Percentiles rank a stretch among this genome's conserved stretches.
Evolutionary conservation across 108 stramenopile genomes (phyloP).

Genomic region (Nannochloropsis gaditana): DNA sequence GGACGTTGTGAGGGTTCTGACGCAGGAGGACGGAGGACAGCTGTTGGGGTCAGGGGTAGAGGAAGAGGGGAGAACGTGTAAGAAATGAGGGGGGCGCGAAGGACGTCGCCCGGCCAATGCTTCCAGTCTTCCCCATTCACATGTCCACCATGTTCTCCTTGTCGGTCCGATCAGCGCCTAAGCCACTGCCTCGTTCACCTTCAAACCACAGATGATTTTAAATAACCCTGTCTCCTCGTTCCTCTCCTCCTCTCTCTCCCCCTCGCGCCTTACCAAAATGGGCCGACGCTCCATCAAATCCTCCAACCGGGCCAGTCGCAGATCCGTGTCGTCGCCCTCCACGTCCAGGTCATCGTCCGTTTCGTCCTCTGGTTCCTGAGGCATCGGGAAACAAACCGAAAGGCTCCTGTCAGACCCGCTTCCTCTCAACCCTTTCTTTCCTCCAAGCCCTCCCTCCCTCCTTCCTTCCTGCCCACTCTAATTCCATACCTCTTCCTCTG

Average conservation of each 20-base stretch:
- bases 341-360: slow-evolving; percentile 48
- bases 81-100: not conserved
- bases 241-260: not conserved
- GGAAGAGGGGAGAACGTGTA: not conserved
- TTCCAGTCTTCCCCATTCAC: too few species aligned
- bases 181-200: too few species aligned
- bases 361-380: not conserved
- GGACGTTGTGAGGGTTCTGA: slow-evolving; percentile 93
- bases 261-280: slow-evolving; percentile 55
- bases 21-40: slow-evolving; percentile 83
- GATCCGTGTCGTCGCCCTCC: slow-evolving; percentile 66
- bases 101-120: not conserved
- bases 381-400: not conserved
- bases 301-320: slow-evolving; percentile 86
- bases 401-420: not conserved
- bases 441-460: not conserved
- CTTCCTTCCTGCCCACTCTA: slow-evolving; percentile 53
- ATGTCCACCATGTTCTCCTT: too few species aligned
- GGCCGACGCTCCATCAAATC: slow-evolving; percentile 85
- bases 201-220: too few species aligned
- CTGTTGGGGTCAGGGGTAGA: not conserved
- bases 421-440: not conserved
- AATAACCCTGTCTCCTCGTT: too few species aligned
- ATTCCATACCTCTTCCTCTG: slow-evolving; percentile 65
- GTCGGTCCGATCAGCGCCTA: too few species aligned